Conservation (phyloP, 306 rosid genomes). For the Begonia peltatifolia region DNA sequence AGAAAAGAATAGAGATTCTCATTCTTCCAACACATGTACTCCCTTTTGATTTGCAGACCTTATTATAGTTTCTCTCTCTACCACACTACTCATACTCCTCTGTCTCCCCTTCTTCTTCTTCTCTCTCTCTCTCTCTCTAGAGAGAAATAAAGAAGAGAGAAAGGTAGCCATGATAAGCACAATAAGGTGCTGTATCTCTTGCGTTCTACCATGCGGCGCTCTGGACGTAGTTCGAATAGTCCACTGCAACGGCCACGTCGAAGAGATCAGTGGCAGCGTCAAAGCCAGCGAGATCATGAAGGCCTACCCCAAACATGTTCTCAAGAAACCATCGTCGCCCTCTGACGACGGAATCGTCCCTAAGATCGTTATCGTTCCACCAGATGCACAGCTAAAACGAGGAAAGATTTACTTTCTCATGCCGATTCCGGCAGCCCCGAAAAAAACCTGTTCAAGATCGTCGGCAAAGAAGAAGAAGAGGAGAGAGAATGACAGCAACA, state of each 20-base stretch:
- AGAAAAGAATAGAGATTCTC: no score
- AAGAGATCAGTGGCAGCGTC: constrained; percentile 65
- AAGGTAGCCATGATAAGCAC: constrained; percentile 44
- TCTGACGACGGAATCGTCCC: constrained; percentile 40
- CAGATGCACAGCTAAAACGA: constrained; percentile 81
- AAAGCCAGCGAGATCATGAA: constrained; percentile 79
- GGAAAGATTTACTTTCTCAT: constrained; percentile 98
- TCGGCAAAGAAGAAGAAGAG: constrained; percentile 28
- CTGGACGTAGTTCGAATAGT: constrained; percentile 86
- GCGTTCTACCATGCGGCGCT: constrained; percentile 92
- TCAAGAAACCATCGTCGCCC: constrained; percentile 62
- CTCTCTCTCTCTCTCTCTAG: constrained; percentile 9
- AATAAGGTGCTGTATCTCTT: constrained; percentile 84
- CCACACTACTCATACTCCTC: neutral
- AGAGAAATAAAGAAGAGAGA: constrained; percentile 2
- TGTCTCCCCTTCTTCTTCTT: constrained; percentile 3
- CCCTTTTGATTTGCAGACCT: neutral
- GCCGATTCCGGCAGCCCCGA: constrained; percentile 36
- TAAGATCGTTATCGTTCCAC: constrained; percentile 72
- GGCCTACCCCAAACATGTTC: constrained; percentile 73
- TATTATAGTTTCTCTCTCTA: neutral
- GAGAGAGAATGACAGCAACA: neutral
- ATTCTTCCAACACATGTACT: no score
- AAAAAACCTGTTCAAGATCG: constrained; percentile 16
- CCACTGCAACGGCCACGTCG: constrained; percentile 69